phyloP scores from a whole-genome alignment of 495 filamentous ascomycete genomes.

The Paragyromitra xinjiangensis region DNA sequence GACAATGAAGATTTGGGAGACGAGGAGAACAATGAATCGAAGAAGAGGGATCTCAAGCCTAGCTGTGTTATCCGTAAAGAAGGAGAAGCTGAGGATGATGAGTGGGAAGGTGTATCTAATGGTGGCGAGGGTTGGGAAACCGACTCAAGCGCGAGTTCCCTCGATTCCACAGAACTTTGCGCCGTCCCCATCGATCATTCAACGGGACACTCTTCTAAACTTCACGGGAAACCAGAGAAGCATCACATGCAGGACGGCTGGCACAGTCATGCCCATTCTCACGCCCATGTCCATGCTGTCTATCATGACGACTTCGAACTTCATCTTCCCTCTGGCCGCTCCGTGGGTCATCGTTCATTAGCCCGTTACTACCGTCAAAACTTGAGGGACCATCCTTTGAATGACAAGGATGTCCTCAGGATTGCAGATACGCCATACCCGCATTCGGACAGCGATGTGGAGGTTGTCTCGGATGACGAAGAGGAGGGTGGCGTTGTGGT shows the following conservation, averaged over 20 bases:
- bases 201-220: constrained; percentile 69
- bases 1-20: constrained; percentile 69
- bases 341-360: constrained; percentile 89
- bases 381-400: constrained; percentile 61
- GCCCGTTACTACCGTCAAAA: constrained; percentile 92
- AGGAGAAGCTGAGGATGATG: constrained; percentile 59
- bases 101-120: constrained; percentile 54
- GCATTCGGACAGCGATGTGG: constrained; percentile 60
- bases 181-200: constrained; percentile 74
- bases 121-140: constrained; percentile 85
- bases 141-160: constrained; percentile 81
- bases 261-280: constrained; percentile 72
- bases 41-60: constrained; percentile 69
- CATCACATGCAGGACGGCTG: constrained; percentile 76
- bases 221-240: constrained; percentile 63
- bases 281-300: constrained; percentile 68
- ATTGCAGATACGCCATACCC: constrained; percentile 57
- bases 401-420: constrained; percentile 50
- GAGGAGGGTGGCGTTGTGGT: constrained; percentile 57
- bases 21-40: constrained; percentile 60
- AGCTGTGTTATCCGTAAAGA: constrained; percentile 63
- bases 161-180: constrained; percentile 78
- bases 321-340: constrained; percentile 87
- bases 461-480: constrained; percentile 60
- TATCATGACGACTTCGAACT: constrained; percentile 93